These are phyloP conservation scores for Suillus cothurnatus DNA, from an alignment of 768 basidiomycete species.

Conservation along the genomic window DNA sequence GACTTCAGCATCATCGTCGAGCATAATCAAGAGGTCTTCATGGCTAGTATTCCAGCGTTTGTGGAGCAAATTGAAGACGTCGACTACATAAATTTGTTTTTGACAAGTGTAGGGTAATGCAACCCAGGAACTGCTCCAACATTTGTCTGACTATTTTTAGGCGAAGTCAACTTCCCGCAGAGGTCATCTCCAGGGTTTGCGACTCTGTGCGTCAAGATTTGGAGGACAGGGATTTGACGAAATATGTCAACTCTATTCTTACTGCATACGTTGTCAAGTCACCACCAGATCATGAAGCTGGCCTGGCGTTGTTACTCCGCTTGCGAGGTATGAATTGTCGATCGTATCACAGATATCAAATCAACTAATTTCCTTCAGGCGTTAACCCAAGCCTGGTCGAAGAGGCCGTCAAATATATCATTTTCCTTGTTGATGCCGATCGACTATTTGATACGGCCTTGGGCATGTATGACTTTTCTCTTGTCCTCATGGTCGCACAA, in stretches of 20 bases:
- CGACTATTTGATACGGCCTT: slow-evolving; percentile 90
- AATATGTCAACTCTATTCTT: slow-evolving; percentile 88
- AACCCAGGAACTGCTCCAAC: neutral
- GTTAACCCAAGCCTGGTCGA: slow-evolving; percentile 78
- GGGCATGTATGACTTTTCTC: slow-evolving; percentile 98
- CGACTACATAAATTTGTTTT: slow-evolving; percentile 90
- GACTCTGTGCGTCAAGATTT: slow-evolving; percentile 74
- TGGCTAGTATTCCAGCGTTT: slow-evolving; percentile 62
- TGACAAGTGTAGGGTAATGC: slow-evolving; percentile 79
- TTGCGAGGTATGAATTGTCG: slow-evolving; percentile 62
- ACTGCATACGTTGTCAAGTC: slow-evolving; percentile 92
- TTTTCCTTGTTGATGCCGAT: slow-evolving; percentile 95
- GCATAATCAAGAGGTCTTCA: slow-evolving; percentile 69
- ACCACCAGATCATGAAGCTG: slow-evolving; percentile 90
- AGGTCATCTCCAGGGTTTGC: slow-evolving; percentile 69
- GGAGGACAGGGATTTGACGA: slow-evolving; percentile 68
- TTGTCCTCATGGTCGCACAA: slow-evolving; percentile 95
- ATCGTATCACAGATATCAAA: neutral
- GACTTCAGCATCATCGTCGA: slow-evolving; percentile 90
- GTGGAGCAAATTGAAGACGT: slow-evolving; percentile 87
- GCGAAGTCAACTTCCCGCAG: slow-evolving; percentile 58
- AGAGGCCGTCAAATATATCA: slow-evolving; percentile 97
- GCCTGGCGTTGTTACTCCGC: slow-evolving; percentile 69
- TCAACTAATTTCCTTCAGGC: slow-evolving; percentile 11
- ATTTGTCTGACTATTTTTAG: slow-evolving; percentile 38